Conservation (phyloP, 2,329 filamentous ascomycete genomes). For the Diaporthe ilicicola region DNA sequence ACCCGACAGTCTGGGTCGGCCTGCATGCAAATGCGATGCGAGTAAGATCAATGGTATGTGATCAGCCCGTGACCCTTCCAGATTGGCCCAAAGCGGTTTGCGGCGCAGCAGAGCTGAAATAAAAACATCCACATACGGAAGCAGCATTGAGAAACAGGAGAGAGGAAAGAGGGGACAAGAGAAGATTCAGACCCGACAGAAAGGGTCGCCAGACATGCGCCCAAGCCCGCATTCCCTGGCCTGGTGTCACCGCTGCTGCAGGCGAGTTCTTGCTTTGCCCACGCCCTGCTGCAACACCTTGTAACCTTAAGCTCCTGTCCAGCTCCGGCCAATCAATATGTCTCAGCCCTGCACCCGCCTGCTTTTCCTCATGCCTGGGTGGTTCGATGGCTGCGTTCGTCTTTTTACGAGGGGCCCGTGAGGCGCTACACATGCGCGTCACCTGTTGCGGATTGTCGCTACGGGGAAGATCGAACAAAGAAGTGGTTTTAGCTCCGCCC, state of each 20-base stretch:
- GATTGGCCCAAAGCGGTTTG: constrained; percentile 7
- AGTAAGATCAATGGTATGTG: constrained; percentile 23
- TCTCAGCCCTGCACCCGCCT: not conserved
- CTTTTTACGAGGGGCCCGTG: not conserved
- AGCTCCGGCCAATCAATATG: not conserved
- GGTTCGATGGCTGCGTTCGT: constrained; percentile 6
- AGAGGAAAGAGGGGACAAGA: not conserved
- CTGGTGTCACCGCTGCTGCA: constrained; percentile 3
- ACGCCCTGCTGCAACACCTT: too few relatives aligned
- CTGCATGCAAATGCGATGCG: constrained; percentile 18
- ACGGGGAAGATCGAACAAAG: not conserved
- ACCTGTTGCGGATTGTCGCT: not conserved
- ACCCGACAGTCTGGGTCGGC: constrained; percentile 28
- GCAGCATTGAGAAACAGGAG: not conserved
- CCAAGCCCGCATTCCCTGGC: not conserved
- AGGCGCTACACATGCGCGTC: not conserved
- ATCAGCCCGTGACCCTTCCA: not conserved
- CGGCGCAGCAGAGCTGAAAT: constrained; percentile 24
- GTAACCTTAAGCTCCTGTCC: not conserved
- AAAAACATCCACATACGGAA: not conserved
- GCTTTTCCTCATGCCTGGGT: not conserved
- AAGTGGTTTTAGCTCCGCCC: not conserved
- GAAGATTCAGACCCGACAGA: not conserved
- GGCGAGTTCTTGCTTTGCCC: not conserved
- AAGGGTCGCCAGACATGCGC: not conserved